Evolutionary conservation across 2,329 filamentous ascomycete species (phyloP).

Genomic region (Epicoccum sorghinum): DNA sequence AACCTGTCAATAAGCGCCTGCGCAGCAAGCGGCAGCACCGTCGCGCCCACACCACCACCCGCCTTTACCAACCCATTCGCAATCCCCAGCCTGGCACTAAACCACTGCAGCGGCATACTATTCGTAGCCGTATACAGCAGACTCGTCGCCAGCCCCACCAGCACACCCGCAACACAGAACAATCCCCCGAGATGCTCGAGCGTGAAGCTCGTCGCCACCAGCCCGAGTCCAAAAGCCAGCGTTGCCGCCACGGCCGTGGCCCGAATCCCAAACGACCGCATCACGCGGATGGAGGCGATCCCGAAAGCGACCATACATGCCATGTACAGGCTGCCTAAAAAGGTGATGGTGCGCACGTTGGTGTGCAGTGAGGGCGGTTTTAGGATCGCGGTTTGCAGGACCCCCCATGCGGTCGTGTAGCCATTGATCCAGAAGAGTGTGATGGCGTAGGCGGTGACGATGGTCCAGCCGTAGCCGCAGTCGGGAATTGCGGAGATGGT

Average conservation of each 20-base stretch:
- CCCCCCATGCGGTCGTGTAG: slow-evolving; percentile 64
- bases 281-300: slow-evolving; percentile 59
- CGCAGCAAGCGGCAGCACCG: slow-evolving; percentile 34
- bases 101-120: slow-evolving; percentile 36
- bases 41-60: slow-evolving; percentile 36
- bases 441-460: slow-evolving; percentile 50
- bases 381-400: slow-evolving; percentile 64
- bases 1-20: slow-evolving; percentile 33
- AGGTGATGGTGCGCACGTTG: slow-evolving; percentile 57
- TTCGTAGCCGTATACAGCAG: slow-evolving; percentile 17
- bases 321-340: slow-evolving; percentile 62
- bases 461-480: slow-evolving; percentile 55
- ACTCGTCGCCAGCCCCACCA: slow-evolving; percentile 53
- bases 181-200: slow-evolving; percentile 54
- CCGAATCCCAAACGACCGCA: slow-evolving; percentile 58
- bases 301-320: slow-evolving; percentile 60
- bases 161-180: slow-evolving; percentile 57
- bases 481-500: slow-evolving; percentile 49
- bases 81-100: slow-evolving; percentile 35
- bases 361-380: slow-evolving; percentile 49
- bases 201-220: slow-evolving; percentile 57
- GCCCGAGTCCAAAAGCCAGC: slow-evolving; percentile 48
- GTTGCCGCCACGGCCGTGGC: background rate
- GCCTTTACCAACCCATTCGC: slow-evolving; percentile 41
- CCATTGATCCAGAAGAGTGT: slow-evolving; percentile 61